Evolutionary conservation across 768 basidiomycete genomes (phyloP).

Genomic region (Termitomyces sp.): DNA sequence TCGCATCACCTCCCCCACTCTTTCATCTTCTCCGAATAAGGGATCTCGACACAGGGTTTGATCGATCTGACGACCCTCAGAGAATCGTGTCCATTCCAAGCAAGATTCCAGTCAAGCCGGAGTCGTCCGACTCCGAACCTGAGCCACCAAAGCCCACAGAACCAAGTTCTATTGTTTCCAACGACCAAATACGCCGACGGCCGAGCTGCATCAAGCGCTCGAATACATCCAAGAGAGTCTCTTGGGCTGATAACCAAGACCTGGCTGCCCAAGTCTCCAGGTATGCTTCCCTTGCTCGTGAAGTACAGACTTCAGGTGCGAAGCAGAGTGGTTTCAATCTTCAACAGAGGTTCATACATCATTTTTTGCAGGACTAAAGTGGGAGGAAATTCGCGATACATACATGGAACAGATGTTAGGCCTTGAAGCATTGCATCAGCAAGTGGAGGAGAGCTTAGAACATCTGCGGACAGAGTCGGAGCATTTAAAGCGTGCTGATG

Average conservation of each 20-base stretch:
- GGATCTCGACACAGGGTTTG: slow-evolving; percentile 16
- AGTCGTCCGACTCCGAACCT: background rate
- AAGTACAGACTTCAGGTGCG: slow-evolving; percentile 35
- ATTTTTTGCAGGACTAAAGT: slow-evolving; percentile 46
- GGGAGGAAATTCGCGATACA: slow-evolving; percentile 51
- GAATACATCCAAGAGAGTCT: slow-evolving; percentile 59
- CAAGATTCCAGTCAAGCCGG: background rate
- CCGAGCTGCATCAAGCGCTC: slow-evolving; percentile 65
- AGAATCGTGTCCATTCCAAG: slow-evolving; percentile 10
- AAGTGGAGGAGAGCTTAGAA: slow-evolving; percentile 44
- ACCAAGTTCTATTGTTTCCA: slow-evolving; percentile 5
- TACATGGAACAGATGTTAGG: slow-evolving; percentile 64
- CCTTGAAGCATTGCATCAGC: slow-evolving; percentile 52
- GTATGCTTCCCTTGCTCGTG: slow-evolving; percentile 35
- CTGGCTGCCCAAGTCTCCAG: slow-evolving; percentile 54
- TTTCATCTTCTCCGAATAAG: slow-evolving; percentile 34
- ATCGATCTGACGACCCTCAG: slow-evolving; percentile 20
- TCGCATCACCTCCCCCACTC: slow-evolving; percentile 38
- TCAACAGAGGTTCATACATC: background rate
- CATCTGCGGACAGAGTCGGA: slow-evolving; percentile 41
- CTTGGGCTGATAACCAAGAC: slow-evolving; percentile 72
- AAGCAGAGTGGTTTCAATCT: background rate
- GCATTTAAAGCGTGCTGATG: slow-evolving; percentile 39
- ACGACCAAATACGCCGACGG: slow-evolving; percentile 37
- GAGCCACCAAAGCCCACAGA: background rate